Evolutionary conservation across 2,329 filamentous ascomycete species (phyloP).

Genomic region (Scopulariopsis brevicaulis): DNA sequence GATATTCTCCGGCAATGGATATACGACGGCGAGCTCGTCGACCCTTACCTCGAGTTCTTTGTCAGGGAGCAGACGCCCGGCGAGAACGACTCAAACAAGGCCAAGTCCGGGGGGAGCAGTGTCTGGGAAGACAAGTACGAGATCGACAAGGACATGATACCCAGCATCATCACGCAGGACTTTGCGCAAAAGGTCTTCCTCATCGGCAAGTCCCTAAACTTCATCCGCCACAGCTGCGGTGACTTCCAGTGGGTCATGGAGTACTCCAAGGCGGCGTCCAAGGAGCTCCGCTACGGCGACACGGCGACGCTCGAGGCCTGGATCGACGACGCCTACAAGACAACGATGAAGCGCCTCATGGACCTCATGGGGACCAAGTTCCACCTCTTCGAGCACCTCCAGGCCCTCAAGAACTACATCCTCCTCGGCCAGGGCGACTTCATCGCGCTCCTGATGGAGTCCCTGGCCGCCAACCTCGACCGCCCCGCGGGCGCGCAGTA

Average conservation of each 20-base stretch:
- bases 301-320: conserved; percentile 83
- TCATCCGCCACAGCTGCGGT: conserved; percentile 89
- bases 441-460: conserved; percentile 94
- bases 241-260: conserved; percentile 93
- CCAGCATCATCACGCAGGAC: conserved; percentile 83
- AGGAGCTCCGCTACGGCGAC: conserved; percentile 85
- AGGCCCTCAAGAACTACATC: conserved; percentile 88
- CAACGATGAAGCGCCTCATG: conserved; percentile 91
- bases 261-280: conserved; percentile 87
- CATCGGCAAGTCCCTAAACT: conserved; percentile 96
- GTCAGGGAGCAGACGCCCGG: conserved; percentile 63
- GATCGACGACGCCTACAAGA: conserved; percentile 96
- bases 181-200: conserved; percentile 95
- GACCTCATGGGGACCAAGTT: conserved; percentile 93
- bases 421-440: conserved; percentile 94
- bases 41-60: conserved; percentile 93
- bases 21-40: conserved; percentile 94
- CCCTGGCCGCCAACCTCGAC: conserved; percentile 82
- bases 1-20: conserved; percentile 95
- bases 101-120: conserved; percentile 60
- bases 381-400: conserved; percentile 83
- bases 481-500: conserved; percentile 95
- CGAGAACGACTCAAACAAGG: conserved; percentile 28
- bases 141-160: conserved; percentile 49
- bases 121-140: conserved; percentile 73